Conservation (phyloP, 179 eudicot genomes). For the Actinidia arguta region DNA sequence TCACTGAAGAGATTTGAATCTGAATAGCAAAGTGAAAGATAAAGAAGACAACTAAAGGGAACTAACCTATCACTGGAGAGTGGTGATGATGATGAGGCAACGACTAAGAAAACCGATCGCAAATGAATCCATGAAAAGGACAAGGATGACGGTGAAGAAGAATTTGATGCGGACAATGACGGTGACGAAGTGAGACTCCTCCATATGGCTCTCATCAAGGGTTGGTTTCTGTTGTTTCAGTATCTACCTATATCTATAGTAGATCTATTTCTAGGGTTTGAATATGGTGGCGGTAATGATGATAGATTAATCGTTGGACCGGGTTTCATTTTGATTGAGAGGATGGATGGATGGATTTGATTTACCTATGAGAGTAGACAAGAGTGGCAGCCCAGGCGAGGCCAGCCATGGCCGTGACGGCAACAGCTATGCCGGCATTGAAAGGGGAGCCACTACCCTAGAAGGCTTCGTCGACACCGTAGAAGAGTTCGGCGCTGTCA, state of each 20-base stretch:
- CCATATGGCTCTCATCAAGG: constrained; percentile 59
- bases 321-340: neutral
- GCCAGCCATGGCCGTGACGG: constrained; percentile 65
- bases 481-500: constrained; percentile 14
- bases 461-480: constrained; percentile 29
- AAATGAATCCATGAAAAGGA: constrained; percentile 75
- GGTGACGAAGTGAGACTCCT: constrained; percentile 57
- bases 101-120: constrained; percentile 68
- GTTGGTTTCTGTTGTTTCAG: constrained; percentile 52
- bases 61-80: constrained; percentile 66
- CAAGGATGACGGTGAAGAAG: constrained; percentile 52
- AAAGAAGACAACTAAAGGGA: constrained; percentile 19
- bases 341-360: neutral
- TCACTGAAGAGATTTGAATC: constrained; percentile 29
- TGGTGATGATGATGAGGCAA: constrained; percentile 63
- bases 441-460: constrained; percentile 24
- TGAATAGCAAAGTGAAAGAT: constrained; percentile 5
- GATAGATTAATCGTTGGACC: too few relatives aligned
- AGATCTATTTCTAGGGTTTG: constrained; percentile 18
- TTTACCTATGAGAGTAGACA: constrained; percentile 47
- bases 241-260: constrained; percentile 28
- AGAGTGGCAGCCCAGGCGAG: constrained; percentile 59
- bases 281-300: neutral
- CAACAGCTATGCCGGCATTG: constrained; percentile 48
- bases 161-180: constrained; percentile 37